phyloP scores from a whole-genome alignment of 2,329 filamentous ascomycete species.

The Domatiomyces globalis region DNA sequence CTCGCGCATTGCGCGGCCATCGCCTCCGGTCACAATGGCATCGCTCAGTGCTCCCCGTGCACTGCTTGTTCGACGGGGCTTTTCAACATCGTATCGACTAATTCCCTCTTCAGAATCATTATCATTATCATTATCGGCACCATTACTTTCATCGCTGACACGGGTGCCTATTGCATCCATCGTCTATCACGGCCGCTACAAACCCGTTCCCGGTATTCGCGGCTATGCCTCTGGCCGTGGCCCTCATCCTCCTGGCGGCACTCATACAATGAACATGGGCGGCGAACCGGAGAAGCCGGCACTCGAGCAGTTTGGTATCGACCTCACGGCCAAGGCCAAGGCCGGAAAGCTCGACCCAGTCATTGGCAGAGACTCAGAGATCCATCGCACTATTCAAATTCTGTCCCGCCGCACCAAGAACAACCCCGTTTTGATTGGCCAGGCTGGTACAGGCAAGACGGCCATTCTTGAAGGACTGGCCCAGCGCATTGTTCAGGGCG shows the following conservation, averaged over 20 bases:
- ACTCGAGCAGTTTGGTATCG: conserved; percentile 78
- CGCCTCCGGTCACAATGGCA: not conserved
- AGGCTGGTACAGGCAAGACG: conserved; percentile 96
- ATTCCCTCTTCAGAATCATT: not conserved
- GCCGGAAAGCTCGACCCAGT: conserved; percentile 90
- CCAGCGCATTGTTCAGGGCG: conserved; percentile 78
- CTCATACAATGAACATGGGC: conserved; percentile 82
- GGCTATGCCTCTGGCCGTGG: conserved; percentile 43
- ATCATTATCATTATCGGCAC: not conserved
- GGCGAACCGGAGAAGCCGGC: conserved; percentile 67
- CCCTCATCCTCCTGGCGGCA: conserved; percentile 79
- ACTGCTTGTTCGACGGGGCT: not conserved
- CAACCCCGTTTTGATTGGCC: conserved; percentile 94
- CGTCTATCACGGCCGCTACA: not conserved
- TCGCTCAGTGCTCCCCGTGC: not conserved
- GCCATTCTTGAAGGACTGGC: conserved; percentile 94
- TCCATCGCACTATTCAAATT: conserved; percentile 88
- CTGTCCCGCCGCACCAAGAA: conserved; percentile 89
- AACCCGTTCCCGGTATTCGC: conserved; percentile 7
- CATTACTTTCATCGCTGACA: not conserved
- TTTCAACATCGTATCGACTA: not conserved
- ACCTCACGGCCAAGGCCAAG: conserved; percentile 71
- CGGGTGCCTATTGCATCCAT: not conserved
- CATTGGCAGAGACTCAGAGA: conserved; percentile 82
- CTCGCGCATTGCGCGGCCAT: not conserved